Conservation (phyloP, 371 early-diverging fungal genomes). For the Actinomucor elegans region DNA sequence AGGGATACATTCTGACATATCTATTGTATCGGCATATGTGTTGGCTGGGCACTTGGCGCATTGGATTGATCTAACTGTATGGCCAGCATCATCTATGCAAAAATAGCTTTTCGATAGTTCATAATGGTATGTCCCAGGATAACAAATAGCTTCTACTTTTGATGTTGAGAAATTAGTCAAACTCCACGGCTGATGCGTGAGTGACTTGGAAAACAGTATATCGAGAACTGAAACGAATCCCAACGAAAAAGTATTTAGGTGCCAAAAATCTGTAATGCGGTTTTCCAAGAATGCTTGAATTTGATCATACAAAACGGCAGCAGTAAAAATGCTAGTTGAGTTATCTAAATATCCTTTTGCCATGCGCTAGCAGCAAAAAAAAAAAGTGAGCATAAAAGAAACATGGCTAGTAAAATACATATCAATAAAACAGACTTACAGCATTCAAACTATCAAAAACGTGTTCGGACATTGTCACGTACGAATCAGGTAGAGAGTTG, state of each 20-base stretch:
- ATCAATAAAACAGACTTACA: slow-evolving; percentile 9
- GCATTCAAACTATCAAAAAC: slow-evolving; percentile 21
- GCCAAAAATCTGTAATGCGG: slow-evolving; percentile 21
- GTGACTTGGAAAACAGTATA: background rate
- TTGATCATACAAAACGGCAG: slow-evolving; percentile 31
- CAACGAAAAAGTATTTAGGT: slow-evolving; percentile 20
- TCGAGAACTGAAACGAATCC: slow-evolving; percentile 23
- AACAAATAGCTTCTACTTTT: slow-evolving; percentile 2
- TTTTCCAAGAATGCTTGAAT: slow-evolving; percentile 22
- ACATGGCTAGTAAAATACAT: background rate
- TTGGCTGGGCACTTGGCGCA: slow-evolving; percentile 35
- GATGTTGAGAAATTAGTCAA: slow-evolving; percentile 16
- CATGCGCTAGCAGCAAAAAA: slow-evolving; percentile 15
- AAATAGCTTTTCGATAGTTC: slow-evolving; percentile 4
- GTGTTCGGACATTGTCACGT: slow-evolving; percentile 29
- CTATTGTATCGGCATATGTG: slow-evolving; percentile 10
- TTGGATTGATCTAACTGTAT: slow-evolving; percentile 13
- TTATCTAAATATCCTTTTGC: slow-evolving; percentile 21
- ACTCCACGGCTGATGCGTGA: slow-evolving; percentile 14
- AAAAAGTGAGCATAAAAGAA: background rate
- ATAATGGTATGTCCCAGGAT: slow-evolving; percentile 23
- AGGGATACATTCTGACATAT: slow-evolving; percentile 30
- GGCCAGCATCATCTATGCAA: slow-evolving; percentile 16
- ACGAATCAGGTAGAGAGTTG: slow-evolving; percentile 19
- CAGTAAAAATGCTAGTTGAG: slow-evolving; percentile 16